A percentile compares a stretch with the other conserved stretches of the same genome.
phyloP scores from a whole-genome alignment of 2,329 filamentous ascomycete genomes.

The Penicillium sp. region DNA sequence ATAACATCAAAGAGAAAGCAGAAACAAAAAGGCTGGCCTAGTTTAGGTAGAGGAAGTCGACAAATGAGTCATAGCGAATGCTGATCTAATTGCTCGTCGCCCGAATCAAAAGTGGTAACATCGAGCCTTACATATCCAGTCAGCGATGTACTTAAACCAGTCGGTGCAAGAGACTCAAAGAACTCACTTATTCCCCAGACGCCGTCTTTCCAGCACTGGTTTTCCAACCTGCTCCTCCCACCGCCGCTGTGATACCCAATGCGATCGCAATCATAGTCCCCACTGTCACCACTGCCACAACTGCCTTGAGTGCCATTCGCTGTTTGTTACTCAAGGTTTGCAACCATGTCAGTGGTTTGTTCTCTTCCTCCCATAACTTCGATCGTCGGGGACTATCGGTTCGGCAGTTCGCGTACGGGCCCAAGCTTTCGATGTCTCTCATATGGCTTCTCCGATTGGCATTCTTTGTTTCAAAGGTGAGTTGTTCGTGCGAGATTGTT shows the following conservation, averaged over 20 bases:
- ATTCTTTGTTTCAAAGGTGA: constrained; percentile 26
- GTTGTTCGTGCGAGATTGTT: constrained; percentile 25
- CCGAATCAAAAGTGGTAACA: background rate
- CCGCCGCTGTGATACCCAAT: constrained; percentile 44
- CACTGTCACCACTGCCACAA: constrained; percentile 42
- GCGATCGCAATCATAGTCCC: constrained; percentile 46
- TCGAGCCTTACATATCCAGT: background rate
- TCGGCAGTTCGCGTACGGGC: constrained; percentile 14
- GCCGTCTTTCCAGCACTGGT: constrained; percentile 30
- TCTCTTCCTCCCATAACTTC: constrained; percentile 36
- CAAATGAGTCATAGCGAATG: background rate
- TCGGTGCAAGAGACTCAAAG: background rate
- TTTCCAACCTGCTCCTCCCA: constrained; percentile 46
- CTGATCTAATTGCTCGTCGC: background rate
- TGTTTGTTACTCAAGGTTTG: constrained; percentile 35
- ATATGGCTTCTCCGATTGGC: constrained; percentile 15
- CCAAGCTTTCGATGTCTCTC: constrained; percentile 35
- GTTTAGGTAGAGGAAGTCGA: background rate
- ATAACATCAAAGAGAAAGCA: background rate
- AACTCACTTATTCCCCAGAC: constrained; percentile 23
- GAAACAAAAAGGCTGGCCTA: background rate
- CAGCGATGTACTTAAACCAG: background rate
- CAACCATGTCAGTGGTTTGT: constrained; percentile 36
- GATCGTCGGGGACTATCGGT: constrained; percentile 27
- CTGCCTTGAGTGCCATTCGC: constrained; percentile 38